Evolutionary conservation across 83 land plant species (phyloP).

Genomic region (Picea engelmannii): DNA sequence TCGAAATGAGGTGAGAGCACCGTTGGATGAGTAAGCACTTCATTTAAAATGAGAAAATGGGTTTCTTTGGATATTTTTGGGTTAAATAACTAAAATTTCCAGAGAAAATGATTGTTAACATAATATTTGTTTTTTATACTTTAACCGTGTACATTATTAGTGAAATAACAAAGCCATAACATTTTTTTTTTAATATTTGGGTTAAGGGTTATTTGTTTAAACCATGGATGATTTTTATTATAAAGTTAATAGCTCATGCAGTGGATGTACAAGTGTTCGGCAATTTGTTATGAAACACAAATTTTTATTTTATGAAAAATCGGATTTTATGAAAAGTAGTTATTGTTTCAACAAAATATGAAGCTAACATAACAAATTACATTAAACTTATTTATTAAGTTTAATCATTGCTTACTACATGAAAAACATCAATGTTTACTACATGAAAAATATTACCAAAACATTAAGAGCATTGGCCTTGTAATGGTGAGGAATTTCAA

Average conservation of each 20-base stretch:
- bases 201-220: background rate
- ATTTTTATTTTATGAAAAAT: background rate
- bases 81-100: background rate
- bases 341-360: background rate
- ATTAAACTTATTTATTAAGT: too few relatives aligned
- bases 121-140: too few relatives aligned
- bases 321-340: background rate
- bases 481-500: slow-evolving; percentile 39
- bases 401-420: too few relatives aligned
- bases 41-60: too few relatives aligned
- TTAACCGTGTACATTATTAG: too few relatives aligned
- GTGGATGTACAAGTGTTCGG: background rate
- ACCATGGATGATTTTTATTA: background rate
- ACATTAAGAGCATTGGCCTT: slow-evolving; percentile 65
- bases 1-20: too few relatives aligned
- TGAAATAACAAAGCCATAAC: background rate
- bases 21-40: too few relatives aligned
- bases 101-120: background rate
- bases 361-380: too few relatives aligned
- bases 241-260: background rate
- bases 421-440: too few relatives aligned
- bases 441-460: slow-evolving; percentile 29
- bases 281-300: background rate
- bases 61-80: background rate
- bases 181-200: background rate